A percentile compares a stretch with the other conserved stretches of the same genome.
Evolutionary conservation across 208 protist genomes (phyloP).

Genomic region (Crithidia sp.): DNA sequence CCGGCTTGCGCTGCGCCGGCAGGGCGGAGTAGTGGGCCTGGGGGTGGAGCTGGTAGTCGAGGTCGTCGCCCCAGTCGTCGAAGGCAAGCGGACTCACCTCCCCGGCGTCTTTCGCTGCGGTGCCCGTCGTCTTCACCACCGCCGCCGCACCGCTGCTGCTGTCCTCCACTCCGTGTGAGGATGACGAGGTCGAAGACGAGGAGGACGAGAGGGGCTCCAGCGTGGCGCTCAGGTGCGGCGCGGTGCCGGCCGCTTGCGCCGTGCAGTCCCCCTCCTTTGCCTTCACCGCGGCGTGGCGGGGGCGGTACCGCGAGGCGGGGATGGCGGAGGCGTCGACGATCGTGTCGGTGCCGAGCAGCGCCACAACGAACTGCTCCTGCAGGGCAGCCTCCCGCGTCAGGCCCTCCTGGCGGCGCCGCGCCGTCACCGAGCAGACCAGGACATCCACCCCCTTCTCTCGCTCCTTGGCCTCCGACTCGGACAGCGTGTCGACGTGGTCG

Average conservation of each 20-base stretch:
- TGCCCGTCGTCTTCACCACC: too few relatives aligned
- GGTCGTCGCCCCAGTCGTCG: constrained; percentile 16
- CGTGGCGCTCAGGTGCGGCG: neutral
- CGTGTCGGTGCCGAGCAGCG: constrained; percentile 19
- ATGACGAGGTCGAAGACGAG: neutral
- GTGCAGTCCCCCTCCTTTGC: neutral
- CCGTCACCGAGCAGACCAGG: constrained; percentile 16
- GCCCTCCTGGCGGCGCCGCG: neutral
- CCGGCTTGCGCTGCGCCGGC: constrained; percentile 20
- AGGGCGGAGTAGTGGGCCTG: constrained; percentile 25
- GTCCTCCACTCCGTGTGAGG: neutral
- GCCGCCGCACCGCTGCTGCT: neutral
- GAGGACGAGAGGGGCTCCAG: neutral
- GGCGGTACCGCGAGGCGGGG: neutral
- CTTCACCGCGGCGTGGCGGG: neutral
- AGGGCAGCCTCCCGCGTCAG: constrained; percentile 1
- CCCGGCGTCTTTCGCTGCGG: too few relatives aligned
- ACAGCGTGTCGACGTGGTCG: neutral
- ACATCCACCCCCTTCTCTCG: constrained; percentile 13
- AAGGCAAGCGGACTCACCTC: too few relatives aligned
- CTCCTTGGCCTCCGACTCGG: constrained; percentile 15
- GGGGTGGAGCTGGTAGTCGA: constrained; percentile 9
- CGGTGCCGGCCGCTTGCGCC: neutral
- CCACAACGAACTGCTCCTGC: constrained; percentile 32
- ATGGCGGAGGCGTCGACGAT: constrained; percentile 19